Base-by-base conservation (phyloP, 129 eudicot species). In the Saussurea involucrata region DNA sequence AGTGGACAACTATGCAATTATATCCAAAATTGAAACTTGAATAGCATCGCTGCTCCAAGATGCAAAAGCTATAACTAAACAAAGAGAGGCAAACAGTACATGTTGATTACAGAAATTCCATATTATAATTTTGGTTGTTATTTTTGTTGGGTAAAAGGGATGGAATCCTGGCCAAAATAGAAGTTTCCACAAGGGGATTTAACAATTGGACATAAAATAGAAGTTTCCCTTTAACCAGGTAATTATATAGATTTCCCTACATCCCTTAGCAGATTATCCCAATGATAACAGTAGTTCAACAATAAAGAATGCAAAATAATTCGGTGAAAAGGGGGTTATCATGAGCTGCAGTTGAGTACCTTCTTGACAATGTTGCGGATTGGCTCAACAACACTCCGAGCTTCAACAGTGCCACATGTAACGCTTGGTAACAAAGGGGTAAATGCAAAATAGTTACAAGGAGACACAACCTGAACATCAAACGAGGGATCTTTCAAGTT, bases 301-400 rank as follows among this genome's bases (percentile, higher is more conserved):
- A 53, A 53, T 53, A 53, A 53, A 53, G 22, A 53, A 53, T 53
- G 61, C 22, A 17, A 49, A 17, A 17, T 20, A 6, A 15, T 46
- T 46, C 1, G 57, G 18, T 44, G 17, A 11, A 44, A 44, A 44
- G 24, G 8, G 22, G 63, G 9, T 13, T 21, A 12, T 13, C 58
- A 12, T 49, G 58, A 49, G 15, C 58, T 49, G 7, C 58, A 49
- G n/a, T 17, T 2, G 2, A 49, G 17, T 64, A 90, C 97, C 88
- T 85, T 90, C 46, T 34, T 82, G 58, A 85, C 94, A 82, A 93
- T 93, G 69, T 71, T 93, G 64, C 96, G 98, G 40, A 93, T 74
- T 42, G 98, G 98, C 81, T 93, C 98, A 6, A 90, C 98, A 6
- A 93, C 88, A 87, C 96, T 93, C 67, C 98, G 92, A 49, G 98